These are phyloP conservation scores for Podaxis sp. DNA, from an alignment of 768 basidiomycete species.

Conservation along the genomic window DNA sequence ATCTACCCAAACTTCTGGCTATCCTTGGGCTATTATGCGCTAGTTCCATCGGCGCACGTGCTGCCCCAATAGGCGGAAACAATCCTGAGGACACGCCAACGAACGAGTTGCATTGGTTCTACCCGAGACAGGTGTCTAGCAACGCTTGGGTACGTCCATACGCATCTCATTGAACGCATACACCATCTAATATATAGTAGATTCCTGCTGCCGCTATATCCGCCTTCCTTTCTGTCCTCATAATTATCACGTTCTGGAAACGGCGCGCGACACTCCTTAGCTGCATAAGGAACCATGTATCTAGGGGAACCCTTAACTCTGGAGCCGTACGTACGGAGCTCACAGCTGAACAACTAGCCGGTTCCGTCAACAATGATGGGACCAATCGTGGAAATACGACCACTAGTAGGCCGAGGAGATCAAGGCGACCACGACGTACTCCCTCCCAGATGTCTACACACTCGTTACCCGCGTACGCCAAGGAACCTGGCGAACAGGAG, in stretches of 20 bases:
- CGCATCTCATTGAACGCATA: background rate
- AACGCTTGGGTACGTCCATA: background rate
- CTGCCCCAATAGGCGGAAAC: background rate
- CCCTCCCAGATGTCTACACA: conserved; percentile 80
- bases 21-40: background rate
- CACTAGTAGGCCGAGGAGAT: conserved; percentile 21
- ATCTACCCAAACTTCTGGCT: background rate
- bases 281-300: conserved; percentile 12
- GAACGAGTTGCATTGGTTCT: background rate
- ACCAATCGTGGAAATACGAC: conserved; percentile 25
- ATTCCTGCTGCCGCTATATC: conserved; percentile 25
- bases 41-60: background rate
- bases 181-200: conserved; percentile 11
- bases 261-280: conserved; percentile 15
- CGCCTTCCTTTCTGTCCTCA: conserved; percentile 27
- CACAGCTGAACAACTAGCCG: conserved; percentile 59
- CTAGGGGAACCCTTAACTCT: conserved; percentile 7
- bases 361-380: conserved; percentile 30
- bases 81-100: background rate
- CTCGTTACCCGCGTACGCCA: conserved; percentile 76
- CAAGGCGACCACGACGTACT: conserved; percentile 51
- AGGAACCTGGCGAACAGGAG: conserved; percentile 82
- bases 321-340: conserved; percentile 27
- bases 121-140: background rate
- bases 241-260: conserved; percentile 20